Evolutionary conservation across 2,329 filamentous ascomycete species (phyloP).

Genomic region (Pezicula neosporulosa): DNA sequence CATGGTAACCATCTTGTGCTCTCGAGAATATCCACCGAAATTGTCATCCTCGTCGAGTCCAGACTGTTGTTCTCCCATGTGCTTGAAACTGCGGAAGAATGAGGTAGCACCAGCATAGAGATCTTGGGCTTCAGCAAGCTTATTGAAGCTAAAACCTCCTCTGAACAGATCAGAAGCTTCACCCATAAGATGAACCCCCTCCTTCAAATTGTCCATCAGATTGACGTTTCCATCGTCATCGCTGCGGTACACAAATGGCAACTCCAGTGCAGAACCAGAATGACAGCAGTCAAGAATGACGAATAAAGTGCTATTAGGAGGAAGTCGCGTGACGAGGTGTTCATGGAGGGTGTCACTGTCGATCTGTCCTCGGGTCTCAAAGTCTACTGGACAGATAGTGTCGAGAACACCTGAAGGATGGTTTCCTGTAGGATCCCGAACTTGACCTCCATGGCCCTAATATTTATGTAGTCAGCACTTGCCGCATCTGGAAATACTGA

Average conservation of each 20-base stretch:
- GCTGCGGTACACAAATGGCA: slow-evolving; percentile 54
- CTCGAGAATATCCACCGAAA: slow-evolving; percentile 33
- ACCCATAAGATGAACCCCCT: slow-evolving; percentile 45
- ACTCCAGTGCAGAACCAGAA: slow-evolving; percentile 54
- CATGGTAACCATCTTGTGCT: slow-evolving; percentile 37
- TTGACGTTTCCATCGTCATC: slow-evolving; percentile 54
- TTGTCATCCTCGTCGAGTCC: slow-evolving; percentile 43
- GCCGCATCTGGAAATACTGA: no score
- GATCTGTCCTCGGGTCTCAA: slow-evolving; percentile 48
- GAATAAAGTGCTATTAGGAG: slow-evolving; percentile 47
- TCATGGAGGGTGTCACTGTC: slow-evolving; percentile 47
- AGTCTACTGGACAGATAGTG: slow-evolving; percentile 52
- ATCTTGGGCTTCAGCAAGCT: slow-evolving; percentile 46
- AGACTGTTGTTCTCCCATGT: slow-evolving; percentile 40
- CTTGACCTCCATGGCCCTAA: slow-evolving; percentile 49
- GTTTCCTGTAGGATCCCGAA: slow-evolving; percentile 39
- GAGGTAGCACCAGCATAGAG: slow-evolving; percentile 48
- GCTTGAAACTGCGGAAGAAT: slow-evolving; percentile 50
- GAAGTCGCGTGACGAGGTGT: slow-evolving; percentile 47
- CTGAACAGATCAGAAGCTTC: slow-evolving; percentile 46
- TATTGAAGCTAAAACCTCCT: slow-evolving; percentile 42
- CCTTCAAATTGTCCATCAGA: slow-evolving; percentile 50
- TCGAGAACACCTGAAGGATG: slow-evolving; percentile 40
- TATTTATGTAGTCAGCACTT: no score
- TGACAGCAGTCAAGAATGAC: slow-evolving; percentile 61